Conservation (phyloP, 2,329 filamentous ascomycete genomes). For the Tolypocladium cylindrosporum region DNA sequence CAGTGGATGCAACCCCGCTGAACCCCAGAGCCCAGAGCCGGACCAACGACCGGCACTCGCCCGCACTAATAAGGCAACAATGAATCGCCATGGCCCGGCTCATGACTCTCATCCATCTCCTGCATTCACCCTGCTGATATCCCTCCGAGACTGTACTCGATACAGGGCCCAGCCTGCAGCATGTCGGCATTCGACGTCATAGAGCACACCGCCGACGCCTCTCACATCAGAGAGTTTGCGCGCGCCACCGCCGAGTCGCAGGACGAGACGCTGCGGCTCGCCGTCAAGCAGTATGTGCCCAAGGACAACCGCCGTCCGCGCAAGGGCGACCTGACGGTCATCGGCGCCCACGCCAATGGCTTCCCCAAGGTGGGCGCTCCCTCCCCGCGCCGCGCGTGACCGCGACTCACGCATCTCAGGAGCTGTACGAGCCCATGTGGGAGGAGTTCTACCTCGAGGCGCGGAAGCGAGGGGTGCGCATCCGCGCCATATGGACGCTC, state of each 20-base stretch:
- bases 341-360: conserved; percentile 82
- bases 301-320: conserved; percentile 56
- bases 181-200: conserved; percentile 47
- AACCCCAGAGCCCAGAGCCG: too few relatives aligned
- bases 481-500: conserved; percentile 80
- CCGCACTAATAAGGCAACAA: too few relatives aligned
- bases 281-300: conserved; percentile 83
- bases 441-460: conserved; percentile 61
- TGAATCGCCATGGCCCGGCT: too few relatives aligned
- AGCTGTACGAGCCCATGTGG: conserved; percentile 89
- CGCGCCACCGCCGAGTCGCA: conserved; percentile 62
- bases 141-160: not conserved
- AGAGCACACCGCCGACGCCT: conserved; percentile 63
- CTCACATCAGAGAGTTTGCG: conserved; percentile 76
- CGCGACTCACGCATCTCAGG: conserved; percentile 34
- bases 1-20: too few relatives aligned
- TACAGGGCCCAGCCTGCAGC: not conserved
- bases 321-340: conserved; percentile 72
- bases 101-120: not conserved
- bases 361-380: conserved; percentile 63
- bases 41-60: too few relatives aligned
- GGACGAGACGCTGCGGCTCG: conserved; percentile 63
- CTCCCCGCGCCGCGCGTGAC: not conserved
- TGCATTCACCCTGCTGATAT: not conserved
- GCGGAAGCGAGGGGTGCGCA: conserved; percentile 50